Evolutionary conservation across 1,284 basidiomycete genomes (phyloP).

Genomic region (Rhodotorula sp.): DNA sequence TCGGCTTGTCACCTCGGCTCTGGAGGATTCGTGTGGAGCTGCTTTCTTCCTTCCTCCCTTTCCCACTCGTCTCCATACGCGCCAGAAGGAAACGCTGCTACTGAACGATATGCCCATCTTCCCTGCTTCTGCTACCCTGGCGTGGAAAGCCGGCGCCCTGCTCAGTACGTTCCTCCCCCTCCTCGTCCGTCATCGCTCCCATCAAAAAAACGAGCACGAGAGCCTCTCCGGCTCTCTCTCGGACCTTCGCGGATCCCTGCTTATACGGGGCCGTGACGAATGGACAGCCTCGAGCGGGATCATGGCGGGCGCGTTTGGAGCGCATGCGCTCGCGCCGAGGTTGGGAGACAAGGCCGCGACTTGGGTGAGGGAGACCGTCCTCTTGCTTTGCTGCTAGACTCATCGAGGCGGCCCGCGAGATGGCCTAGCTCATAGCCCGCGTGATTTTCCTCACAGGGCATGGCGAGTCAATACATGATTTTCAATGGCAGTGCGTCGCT

Average conservation of each 20-base stretch:
- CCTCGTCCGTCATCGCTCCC: neutral
- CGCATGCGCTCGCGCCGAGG: slow-evolving; percentile 32
- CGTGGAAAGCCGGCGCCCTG: slow-evolving; percentile 33
- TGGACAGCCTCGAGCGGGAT: slow-evolving; percentile 10
- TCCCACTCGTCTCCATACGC: neutral
- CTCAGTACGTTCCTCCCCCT: slow-evolving; percentile 20
- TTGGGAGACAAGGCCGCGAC: slow-evolving; percentile 38
- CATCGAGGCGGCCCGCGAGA: neutral
- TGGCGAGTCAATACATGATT: slow-evolving; percentile 33
- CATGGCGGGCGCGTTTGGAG: slow-evolving; percentile 32
- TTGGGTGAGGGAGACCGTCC: slow-evolving; percentile 20
- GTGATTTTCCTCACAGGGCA: slow-evolving; percentile 2
- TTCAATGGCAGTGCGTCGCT: slow-evolving; percentile 28
- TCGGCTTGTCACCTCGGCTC: no score
- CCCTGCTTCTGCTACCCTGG: slow-evolving; percentile 26
- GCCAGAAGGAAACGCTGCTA: neutral
- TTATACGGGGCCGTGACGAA: no score
- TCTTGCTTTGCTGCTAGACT: neutral
- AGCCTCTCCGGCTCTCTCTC: neutral
- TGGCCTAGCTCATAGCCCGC: neutral
- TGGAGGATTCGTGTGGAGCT: no score
- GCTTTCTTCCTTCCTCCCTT: neutral
- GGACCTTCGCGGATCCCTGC: no score
- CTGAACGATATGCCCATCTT: slow-evolving; percentile 18
- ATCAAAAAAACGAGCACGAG: neutral